Percentiles rank a stretch among this genome's conserved stretches.
These are phyloP conservation scores for Barbarea vulgaris DNA, from an alignment of 345 rosid genomes.

Conservation along the genomic window DNA sequence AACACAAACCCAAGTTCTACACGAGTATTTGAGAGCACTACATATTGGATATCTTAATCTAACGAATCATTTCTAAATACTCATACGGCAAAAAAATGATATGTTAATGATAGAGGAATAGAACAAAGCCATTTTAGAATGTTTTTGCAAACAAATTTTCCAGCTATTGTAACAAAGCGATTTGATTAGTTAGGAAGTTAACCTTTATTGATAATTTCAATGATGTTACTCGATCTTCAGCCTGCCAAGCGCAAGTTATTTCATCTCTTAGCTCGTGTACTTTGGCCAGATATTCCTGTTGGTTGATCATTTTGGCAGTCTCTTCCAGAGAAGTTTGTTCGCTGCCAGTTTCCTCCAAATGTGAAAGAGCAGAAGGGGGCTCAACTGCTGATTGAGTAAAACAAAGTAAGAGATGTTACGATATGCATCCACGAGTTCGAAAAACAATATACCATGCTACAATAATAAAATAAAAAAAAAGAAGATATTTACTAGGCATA, in stretches of 20 bases:
- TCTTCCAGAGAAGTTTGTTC: conserved; percentile 55
- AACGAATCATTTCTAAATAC: background rate
- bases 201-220: conserved; percentile 87
- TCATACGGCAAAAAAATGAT: background rate
- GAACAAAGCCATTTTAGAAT: background rate
- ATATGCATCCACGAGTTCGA: conserved; percentile 17
- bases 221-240: conserved; percentile 78
- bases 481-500: background rate
- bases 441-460: conserved; percentile 25
- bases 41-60: background rate
- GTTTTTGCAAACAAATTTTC: background rate
- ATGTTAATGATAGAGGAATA: background rate
- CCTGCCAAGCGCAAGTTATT: conserved; percentile 69
- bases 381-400: conserved; percentile 47
- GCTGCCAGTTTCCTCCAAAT: conserved; percentile 61
- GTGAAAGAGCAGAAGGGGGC: conserved; percentile 49
- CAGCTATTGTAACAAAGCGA: conserved; percentile 19
- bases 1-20: background rate
- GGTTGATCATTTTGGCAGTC: conserved; percentile 52
- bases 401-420: conserved; percentile 12
- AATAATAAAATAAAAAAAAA: background rate
- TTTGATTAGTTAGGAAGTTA: conserved; percentile 6
- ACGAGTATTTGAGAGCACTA: background rate
- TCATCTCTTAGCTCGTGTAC: conserved; percentile 77
- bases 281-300: conserved; percentile 75